Conservation (phyloP, 2,329 filamentous ascomycete species). For the Clonostachys byssicola region DNA sequence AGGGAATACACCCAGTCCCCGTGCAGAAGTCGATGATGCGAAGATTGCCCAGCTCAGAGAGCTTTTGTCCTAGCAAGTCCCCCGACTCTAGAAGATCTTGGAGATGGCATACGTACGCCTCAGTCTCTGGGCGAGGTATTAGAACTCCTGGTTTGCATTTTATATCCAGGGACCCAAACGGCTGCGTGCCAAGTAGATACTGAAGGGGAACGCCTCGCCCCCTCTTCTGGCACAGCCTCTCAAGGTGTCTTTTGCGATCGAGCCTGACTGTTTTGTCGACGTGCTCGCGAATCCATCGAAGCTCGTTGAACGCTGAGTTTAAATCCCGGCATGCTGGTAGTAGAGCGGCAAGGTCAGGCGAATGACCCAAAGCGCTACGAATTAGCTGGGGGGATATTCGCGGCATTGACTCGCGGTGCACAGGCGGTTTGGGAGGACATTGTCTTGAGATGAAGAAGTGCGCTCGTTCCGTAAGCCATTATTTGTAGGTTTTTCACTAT, state of each 20-base stretch:
- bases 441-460: background rate
- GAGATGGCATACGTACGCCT: constrained; percentile 59
- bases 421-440: no score
- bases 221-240: constrained; percentile 41
- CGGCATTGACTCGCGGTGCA: constrained; percentile 42
- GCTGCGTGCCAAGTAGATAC: constrained; percentile 84
- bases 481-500: background rate
- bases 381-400: constrained; percentile 57
- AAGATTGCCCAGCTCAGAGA: constrained; percentile 24
- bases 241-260: constrained; percentile 15
- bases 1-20: constrained; percentile 84
- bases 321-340: constrained; percentile 62
- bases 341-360: constrained; percentile 53
- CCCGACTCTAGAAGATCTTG: constrained; percentile 34
- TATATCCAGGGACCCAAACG: constrained; percentile 81
- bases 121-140: constrained; percentile 79
- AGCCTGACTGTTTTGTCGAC: constrained; percentile 24
- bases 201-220: constrained; percentile 73
- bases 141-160: constrained; percentile 72
- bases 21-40: constrained; percentile 82
- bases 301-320: constrained; percentile 60
- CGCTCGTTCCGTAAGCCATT: background rate
- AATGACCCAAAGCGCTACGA: constrained; percentile 46
- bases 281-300: constrained; percentile 69
- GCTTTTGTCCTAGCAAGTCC: constrained; percentile 3